Evolutionary conservation across 495 filamentous ascomycete genomes (phyloP).

Genomic region (Penicillium daleae): DNA sequence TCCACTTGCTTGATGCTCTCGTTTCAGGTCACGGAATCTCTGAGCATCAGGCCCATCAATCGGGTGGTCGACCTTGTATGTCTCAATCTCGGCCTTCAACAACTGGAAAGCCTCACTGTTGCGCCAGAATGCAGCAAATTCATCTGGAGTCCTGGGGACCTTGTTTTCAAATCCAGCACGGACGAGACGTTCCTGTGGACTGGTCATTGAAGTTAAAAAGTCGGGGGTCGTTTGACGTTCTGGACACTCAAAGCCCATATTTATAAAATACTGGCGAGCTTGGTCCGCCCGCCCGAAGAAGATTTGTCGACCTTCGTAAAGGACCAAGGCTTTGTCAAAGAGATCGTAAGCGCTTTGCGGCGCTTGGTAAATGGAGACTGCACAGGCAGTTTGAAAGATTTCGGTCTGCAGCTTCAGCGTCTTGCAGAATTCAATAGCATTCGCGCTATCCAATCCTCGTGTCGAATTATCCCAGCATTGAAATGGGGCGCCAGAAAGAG

Average conservation of each 20-base stretch:
- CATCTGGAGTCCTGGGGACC: background rate
- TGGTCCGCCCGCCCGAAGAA: background rate
- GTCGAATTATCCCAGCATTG: too few species aligned
- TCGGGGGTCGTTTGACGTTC: background rate
- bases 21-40: too few species aligned
- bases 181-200: background rate
- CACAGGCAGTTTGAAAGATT: background rate
- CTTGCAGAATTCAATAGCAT: background rate
- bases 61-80: too few species aligned
- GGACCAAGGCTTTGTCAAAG: background rate
- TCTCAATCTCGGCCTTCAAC: too few species aligned
- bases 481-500: too few species aligned
- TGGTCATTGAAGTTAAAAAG: background rate
- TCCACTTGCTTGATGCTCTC: background rate
- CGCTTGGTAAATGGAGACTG: background rate
- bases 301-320: background rate
- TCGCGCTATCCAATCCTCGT: too few species aligned
- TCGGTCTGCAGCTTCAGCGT: background rate
- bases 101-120: too few species aligned
- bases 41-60: too few species aligned
- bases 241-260: background rate
- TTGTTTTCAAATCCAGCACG: background rate
- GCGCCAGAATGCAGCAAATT: background rate
- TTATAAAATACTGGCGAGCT: background rate
- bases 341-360: background rate